phyloP scores from a whole-genome alignment of 169 alveolate genomes.

The Babesia ovis region DNA sequence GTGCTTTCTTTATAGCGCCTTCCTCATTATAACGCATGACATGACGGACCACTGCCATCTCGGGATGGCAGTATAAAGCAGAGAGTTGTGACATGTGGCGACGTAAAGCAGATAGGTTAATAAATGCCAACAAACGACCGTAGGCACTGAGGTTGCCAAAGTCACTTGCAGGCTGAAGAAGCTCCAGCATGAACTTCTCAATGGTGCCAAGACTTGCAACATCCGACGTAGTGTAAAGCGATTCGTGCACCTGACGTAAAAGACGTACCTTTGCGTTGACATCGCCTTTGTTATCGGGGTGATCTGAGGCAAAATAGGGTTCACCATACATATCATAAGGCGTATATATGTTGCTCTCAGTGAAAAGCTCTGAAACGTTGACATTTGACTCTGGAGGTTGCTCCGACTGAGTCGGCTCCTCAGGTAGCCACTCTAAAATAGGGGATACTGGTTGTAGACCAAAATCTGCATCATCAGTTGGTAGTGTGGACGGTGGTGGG shows the following conservation, averaged over 20 bases:
- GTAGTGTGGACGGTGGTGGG: not conserved
- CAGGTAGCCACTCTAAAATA: constrained; percentile 19
- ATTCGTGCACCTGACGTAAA: constrained; percentile 45
- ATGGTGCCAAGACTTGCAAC: constrained; percentile 46
- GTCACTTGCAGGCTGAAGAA: constrained; percentile 39
- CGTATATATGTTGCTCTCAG: not conserved
- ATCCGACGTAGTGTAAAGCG: constrained; percentile 56
- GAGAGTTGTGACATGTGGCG: constrained; percentile 47
- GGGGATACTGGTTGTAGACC: not conserved
- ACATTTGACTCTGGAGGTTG: not conserved
- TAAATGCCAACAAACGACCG: constrained; percentile 55
- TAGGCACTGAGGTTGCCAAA: constrained; percentile 49
- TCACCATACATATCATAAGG: constrained; percentile 10
- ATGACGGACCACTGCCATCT: constrained; percentile 47
- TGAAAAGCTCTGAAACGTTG: not conserved
- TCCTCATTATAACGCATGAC: constrained; percentile 32
- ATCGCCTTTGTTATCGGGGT: constrained; percentile 10
- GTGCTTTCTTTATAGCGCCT: constrained; percentile 34
- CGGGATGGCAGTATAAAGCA: constrained; percentile 58
- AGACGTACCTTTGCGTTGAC: constrained; percentile 23
- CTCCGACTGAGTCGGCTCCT: not conserved
- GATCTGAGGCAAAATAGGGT: not conserved
- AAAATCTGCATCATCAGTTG: not conserved
- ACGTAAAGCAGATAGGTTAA: constrained; percentile 50
- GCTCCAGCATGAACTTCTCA: constrained; percentile 53